Base-by-base conservation (phyloP, 139 green algal species). In the Chlamydomonas sp. region DNA sequence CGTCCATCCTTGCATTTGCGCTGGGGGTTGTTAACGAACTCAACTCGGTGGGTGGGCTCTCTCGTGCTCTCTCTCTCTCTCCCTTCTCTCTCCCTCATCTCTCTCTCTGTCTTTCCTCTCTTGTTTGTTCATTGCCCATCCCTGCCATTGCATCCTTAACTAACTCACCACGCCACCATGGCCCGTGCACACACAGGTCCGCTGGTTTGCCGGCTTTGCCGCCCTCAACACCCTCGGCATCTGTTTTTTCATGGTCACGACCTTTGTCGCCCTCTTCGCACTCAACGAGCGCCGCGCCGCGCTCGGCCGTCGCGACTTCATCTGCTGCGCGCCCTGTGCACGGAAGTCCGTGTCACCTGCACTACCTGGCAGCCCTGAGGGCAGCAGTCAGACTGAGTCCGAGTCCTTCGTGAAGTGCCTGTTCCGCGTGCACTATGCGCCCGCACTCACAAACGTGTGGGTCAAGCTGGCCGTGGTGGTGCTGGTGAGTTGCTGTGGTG, bases 221-320 rank as follows among this genome's bases (percentile, higher is more conserved):
- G 37, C 24, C 13, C 54, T 73, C 28, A 48, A 50, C 67, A 72
- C 67, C 1, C n/a, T 54, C 49, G 57, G 49, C 34, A 50, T 72
- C 33, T 4, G 47, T 34, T 48, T 65, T 33, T 35, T 72, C 48
- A 72, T 72, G 76, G 39, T 73, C 13, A 78, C 72, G 34, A 65
- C 73, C 62, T 78, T 79, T 64, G 20, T 75, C 3, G 76, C 61
- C 13, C 57, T 68, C 29, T 62, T 76, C 3, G 76, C 78, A 30
- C 36, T 74, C 34, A 82, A 63, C n/a, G 76, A 82, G 76, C 71
- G 72, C 24, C 76, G 76, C 63, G 78, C 78, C 48, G 54, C 38
- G 13, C 26, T 28, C 38, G 35, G 36, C 61, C 64, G 64, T 29
- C 31, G 60, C 2, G 76, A 82, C 71, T 82, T 37, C 71, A 66